A percentile compares a stretch with the other conserved stretches of the same genome.
Evolutionary conservation across 2,329 filamentous ascomycete species (phyloP).

Genomic region (Leptographium galeiforme): DNA sequence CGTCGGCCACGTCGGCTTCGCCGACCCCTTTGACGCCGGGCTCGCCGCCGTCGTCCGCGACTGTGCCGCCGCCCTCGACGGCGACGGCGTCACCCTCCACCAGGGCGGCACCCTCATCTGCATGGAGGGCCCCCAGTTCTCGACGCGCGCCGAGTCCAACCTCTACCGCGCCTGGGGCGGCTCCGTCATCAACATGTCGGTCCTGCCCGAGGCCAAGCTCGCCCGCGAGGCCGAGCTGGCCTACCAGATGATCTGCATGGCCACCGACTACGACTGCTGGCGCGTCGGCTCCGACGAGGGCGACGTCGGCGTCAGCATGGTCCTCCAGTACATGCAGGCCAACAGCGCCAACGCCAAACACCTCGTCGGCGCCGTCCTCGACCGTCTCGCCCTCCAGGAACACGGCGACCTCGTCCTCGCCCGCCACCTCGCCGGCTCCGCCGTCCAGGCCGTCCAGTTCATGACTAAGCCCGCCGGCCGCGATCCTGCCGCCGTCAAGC

Average conservation of each 20-base stretch:
- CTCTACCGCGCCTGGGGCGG: constrained; percentile 93
- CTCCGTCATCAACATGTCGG: constrained; percentile 96
- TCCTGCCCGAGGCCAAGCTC: constrained; percentile 88
- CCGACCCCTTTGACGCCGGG: constrained; percentile 78
- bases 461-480: constrained; percentile 73
- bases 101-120: constrained; percentile 75
- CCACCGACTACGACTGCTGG: constrained; percentile 99
- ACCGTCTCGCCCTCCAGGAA: constrained; percentile 68
- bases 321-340: constrained; percentile 90
- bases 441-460: constrained; percentile 63
- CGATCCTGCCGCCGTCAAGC: constrained; percentile 61
- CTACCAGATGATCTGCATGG: constrained; percentile 99
- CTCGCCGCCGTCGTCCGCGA: constrained; percentile 64
- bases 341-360: constrained; percentile 79
- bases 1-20: constrained; percentile 89
- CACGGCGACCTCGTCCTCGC: constrained; percentile 62
- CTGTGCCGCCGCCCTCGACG: constrained; percentile 63
- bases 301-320: constrained; percentile 91
- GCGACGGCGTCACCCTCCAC: constrained; percentile 75
- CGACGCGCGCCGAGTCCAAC: constrained; percentile 86
- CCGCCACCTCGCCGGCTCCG: constrained; percentile 66
- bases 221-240: constrained; percentile 91
- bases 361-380: constrained; percentile 75
- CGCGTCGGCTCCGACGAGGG: constrained; percentile 61
- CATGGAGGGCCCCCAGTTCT: constrained; percentile 99